Conservation (phyloP, 805 yeast species). For the Starmera caribaea region DNA sequence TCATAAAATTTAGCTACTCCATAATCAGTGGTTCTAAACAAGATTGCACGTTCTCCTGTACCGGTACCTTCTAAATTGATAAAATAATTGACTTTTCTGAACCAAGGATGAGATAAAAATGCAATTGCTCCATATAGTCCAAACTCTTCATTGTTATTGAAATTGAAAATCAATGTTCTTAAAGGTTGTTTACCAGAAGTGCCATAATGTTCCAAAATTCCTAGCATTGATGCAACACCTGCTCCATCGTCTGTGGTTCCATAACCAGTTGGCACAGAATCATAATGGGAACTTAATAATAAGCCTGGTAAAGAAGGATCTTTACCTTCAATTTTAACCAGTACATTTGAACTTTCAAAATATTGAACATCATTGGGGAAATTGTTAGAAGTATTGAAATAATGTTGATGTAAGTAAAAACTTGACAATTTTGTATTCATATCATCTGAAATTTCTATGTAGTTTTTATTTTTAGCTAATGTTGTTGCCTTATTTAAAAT, state of each 20-base stretch:
- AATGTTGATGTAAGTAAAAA: slow-evolving; percentile 42
- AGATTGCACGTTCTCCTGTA: slow-evolving; percentile 65
- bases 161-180: slow-evolving; percentile 70
- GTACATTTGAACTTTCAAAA: slow-evolving; percentile 74
- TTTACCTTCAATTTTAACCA: slow-evolving; percentile 64
- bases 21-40: slow-evolving; percentile 77
- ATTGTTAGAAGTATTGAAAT: slow-evolving; percentile 34
- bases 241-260: slow-evolving; percentile 93
- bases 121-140: slow-evolving; percentile 76
- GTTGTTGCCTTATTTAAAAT: slow-evolving; percentile 33
- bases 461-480: slow-evolving; percentile 19
- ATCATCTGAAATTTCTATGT: slow-evolving; percentile 28
- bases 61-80: slow-evolving; percentile 90
- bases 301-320: slow-evolving; percentile 53
- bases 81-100: slow-evolving; percentile 47
- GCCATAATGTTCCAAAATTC: slow-evolving; percentile 45
- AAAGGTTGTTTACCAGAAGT: slow-evolving; percentile 38
- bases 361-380: slow-evolving; percentile 44
- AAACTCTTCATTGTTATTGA: slow-evolving; percentile 85
- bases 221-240: slow-evolving; percentile 76
- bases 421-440: slow-evolving; percentile 25
- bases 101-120: slow-evolving; percentile 69
- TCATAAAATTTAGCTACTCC: slow-evolving; percentile 52
- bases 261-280: slow-evolving; percentile 76
- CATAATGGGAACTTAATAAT: slow-evolving; percentile 77